Base-by-base conservation (phyloP, 1,284 basidiomycete species). In the Hypsizygus ulmarius region DNA sequence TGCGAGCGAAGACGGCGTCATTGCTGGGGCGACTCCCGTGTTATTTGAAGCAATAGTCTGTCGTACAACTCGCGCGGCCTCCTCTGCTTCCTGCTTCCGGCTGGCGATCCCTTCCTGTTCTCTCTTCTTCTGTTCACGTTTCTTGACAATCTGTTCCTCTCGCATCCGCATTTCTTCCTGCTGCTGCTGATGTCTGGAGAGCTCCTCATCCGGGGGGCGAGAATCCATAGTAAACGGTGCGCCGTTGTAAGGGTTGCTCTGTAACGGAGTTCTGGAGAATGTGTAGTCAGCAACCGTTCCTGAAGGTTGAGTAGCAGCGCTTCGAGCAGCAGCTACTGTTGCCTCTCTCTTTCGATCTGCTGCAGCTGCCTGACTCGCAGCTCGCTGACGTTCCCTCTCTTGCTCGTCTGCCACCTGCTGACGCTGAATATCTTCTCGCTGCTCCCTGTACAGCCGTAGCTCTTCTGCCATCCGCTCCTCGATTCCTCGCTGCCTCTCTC, bases 41-140 rank as follows among this genome's bases (percentile, higher is more conserved):
- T 55, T 58, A 37, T 52, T 58, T 2, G 45, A 50, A 6, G 60
- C 57, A 28, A 68, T 58, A 18, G 53, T 58, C 41, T 65, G 58
- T 33, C 66, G 59, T 12, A 65, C 59, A 11, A 58, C 55, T n/a
- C 62, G 62, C 10, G 66, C 67, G 9, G 63, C 62, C 2, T 67
- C 60, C 7, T 73, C 70, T 3, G 70, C 66, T 45, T 73, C 70
- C 27, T 63, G 62, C 55, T 70, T 69, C 29, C 71, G 59, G 32
- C 59, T 56, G 3, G 54, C 52, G 40, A 73, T 66, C 6, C 59
- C 67, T 10, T 68, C 68, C 43, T 69, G 63, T 30, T 71, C 64
- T 25, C 61, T 55, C 45, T 57, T 64, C 44, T 64, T 65, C 51
- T 63, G 57, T 51, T 73, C 70, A 10, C 60, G 61, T 15, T 59